Base-by-base conservation (phyloP, 371 early-diverging fungal species). In the Smittium culicis region DNA sequence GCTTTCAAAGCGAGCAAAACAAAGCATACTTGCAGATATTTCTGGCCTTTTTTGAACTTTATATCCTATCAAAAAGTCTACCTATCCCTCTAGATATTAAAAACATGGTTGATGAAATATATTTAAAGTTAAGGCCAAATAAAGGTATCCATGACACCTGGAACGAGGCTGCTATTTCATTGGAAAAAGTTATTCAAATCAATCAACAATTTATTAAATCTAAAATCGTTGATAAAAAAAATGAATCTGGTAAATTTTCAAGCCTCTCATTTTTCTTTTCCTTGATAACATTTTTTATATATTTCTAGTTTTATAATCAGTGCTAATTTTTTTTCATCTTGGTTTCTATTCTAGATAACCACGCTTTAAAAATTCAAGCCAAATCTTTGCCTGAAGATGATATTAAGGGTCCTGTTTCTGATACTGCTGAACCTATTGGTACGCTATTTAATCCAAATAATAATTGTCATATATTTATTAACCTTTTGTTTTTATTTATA, bases 31-130 rank as follows among this genome's bases (percentile, higher is more conserved):
- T 78, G 25, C 69, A 66, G n/a, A 64, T 64, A 57, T 68, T 69
- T 32, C 59, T 71, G 29, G 33, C 70, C 32, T 69, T 71, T 56
- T n/a, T 78, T 34, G 73, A 78, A 83, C 82, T 96, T 84, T 97
- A 97, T 72, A 77, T 92, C 11, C 71, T 89, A 25, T 83, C 88
- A 57, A 97, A 97, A 75, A 76, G 79, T 34, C 73, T 71, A 60
- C 79, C 80, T 24, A 77, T 90, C 32, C 91, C 97, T 2, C 85
- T 93, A 76, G 97, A 98, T 65, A 82, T 93, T 3, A 89, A 90
- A 57, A 96, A 92, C 71, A 81, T 87, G 76, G 75, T 98, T 8
- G 81, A 86, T 61, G 93, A 90, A 64, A 85, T 88, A 1, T 83
- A 88, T 30, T 92, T 91, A 33, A 54, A 68, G 0, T 64, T 93